A percentile compares a stretch with the other conserved stretches of the same genome.
Evolutionary conservation across 2,329 filamentous ascomycete species (phyloP).

Genomic region (Fonsecaea monophora): DNA sequence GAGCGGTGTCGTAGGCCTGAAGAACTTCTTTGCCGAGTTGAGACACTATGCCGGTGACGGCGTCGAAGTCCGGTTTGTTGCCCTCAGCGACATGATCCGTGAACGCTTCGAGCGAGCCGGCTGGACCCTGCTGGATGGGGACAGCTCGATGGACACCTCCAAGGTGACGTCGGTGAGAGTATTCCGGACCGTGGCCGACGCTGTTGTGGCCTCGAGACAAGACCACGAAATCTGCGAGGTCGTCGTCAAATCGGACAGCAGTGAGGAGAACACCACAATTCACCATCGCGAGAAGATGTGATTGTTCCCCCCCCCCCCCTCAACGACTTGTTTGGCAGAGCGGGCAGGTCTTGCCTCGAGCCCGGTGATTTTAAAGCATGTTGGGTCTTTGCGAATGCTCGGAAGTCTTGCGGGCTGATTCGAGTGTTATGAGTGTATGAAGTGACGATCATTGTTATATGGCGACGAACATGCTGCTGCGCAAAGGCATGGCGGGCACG

Average conservation of each 20-base stretch:
- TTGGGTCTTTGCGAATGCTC: background rate
- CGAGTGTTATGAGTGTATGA: constrained; percentile 17
- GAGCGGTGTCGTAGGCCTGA: constrained; percentile 59
- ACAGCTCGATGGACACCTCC: constrained; percentile 16
- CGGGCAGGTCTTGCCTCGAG: background rate
- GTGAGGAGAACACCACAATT: constrained; percentile 30
- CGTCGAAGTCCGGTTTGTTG: constrained; percentile 58
- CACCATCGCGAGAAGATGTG: constrained; percentile 33
- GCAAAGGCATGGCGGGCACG: background rate
- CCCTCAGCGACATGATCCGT: constrained; percentile 53
- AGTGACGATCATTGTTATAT: constrained; percentile 5
- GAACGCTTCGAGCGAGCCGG: constrained; percentile 46
- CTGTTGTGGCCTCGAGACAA: constrained; percentile 29
- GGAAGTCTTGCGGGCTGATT: background rate
- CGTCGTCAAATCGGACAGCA: constrained; percentile 29
- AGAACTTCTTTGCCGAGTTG: constrained; percentile 58
- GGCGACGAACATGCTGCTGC: background rate
- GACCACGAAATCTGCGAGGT: constrained; percentile 30
- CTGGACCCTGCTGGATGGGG: constrained; percentile 41
- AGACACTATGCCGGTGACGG: constrained; percentile 57
- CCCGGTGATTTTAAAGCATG: background rate
- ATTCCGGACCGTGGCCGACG: constrained; percentile 33
- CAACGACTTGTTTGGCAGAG: background rate
- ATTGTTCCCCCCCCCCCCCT: background rate
- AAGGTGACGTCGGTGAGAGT: constrained; percentile 24